Base-by-base conservation (phyloP, 2,329 filamentous ascomycete genomes). In the Penicillium hesseltinei region DNA sequence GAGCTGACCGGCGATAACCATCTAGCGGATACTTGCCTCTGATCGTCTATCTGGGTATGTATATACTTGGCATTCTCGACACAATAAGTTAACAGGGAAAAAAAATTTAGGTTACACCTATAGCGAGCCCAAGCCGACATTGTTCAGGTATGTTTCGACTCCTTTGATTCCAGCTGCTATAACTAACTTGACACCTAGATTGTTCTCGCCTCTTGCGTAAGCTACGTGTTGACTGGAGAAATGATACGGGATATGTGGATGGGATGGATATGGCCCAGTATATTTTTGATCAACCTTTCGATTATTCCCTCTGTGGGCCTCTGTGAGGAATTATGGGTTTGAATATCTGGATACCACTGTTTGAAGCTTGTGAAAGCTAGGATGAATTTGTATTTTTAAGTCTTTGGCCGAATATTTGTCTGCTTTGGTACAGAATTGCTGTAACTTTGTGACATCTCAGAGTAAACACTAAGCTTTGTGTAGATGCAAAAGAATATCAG, bases 11-110 rank as follows among this genome's bases (percentile, higher is more conserved):
- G 23, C 39, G 50, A 52, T 48, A 45, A 53, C 58, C 58, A 52
- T 56, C 31, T 69, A 95, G 91, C 82, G 94, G 94, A 76, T 99
- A 97, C 78, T 86, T 99, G 58, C 94, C 94, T 69, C 79, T 99
- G 77, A 95, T 99, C 75, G 84, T 99, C 77, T 99, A 97, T 78
- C 88, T 99, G 70, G 94, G 91, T 94, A 87, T 71, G 78, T 57
- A 57, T 58, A 33, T n/a, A 23, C 58, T 39, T 33, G 19, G 13
- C n/a, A 21, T 36, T 11, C 62, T 60, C 54, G 63, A 53, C 29
- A 45, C 25, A 59, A 23, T 9, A 19, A 17, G 17, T n/a, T 52
- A 52, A 52, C 40, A 3, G 8, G 23, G 8, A 5, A 25, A 10
- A 33, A 33, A 46, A 50, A 54, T 51, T 61, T 70, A 94, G 90